A percentile compares a stretch with the other conserved stretches of the same genome.
These are phyloP conservation scores for Penicillium olsonii DNA, from an alignment of 2,329 filamentous ascomycete genomes.

Conservation along the genomic window DNA sequence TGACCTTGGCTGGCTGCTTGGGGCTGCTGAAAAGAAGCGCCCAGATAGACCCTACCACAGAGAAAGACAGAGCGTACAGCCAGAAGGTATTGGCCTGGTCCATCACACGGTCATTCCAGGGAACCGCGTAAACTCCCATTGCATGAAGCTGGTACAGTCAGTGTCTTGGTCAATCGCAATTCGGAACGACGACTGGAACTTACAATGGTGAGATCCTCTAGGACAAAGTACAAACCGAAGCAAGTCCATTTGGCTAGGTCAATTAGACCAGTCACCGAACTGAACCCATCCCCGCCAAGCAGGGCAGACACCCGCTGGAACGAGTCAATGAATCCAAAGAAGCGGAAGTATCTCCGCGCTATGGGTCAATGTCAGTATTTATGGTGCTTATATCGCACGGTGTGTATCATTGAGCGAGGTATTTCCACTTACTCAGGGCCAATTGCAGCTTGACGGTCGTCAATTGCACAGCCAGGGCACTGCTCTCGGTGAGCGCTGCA, in stretches of 20 bases:
- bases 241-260: slow-evolving; percentile 60
- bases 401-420: too few relatives aligned
- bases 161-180: slow-evolving; percentile 6
- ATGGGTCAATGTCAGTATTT: slow-evolving; percentile 8
- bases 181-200: slow-evolving; percentile 35
- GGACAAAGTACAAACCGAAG: slow-evolving; percentile 66
- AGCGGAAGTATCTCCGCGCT: slow-evolving; percentile 65
- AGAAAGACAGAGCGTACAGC: slow-evolving; percentile 63
- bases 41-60: slow-evolving; percentile 41
- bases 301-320: slow-evolving; percentile 56
- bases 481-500: slow-evolving; percentile 27
- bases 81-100: slow-evolving; percentile 69
- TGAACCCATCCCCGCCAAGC: slow-evolving; percentile 30
- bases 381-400: not conserved
- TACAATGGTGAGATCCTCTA: slow-evolving; percentile 66
- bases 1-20: slow-evolving; percentile 21
- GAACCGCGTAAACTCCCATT: slow-evolving; percentile 52
- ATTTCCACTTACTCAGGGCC: slow-evolving; percentile 40
- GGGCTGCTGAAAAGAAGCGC: slow-evolving; percentile 17
- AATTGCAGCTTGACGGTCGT: slow-evolving; percentile 43
- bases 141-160: slow-evolving; percentile 40
- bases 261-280: slow-evolving; percentile 39
- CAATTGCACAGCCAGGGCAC: slow-evolving; percentile 37
- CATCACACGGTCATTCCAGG: slow-evolving; percentile 51
- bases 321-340: slow-evolving; percentile 67